Conservation (phyloP, 768 basidiomycete genomes). For the Lentinula detonsa region DNA sequence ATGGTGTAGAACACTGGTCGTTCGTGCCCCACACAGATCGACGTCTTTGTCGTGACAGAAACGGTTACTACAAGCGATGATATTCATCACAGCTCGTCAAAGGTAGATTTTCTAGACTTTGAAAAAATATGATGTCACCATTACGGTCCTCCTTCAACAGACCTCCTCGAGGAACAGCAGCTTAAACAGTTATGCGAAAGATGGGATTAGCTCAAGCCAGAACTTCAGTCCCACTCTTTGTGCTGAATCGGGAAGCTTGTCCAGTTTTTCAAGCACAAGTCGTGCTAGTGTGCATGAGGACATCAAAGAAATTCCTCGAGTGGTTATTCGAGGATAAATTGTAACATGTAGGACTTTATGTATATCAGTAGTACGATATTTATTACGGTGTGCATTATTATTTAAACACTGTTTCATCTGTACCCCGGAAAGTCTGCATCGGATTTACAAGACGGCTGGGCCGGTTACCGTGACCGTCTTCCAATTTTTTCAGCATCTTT, state of each 20-base stretch:
- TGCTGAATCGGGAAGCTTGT: background rate
- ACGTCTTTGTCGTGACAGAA: conserved; percentile 23
- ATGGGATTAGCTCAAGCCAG: background rate
- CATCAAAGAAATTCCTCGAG: background rate
- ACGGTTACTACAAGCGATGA: conserved; percentile 15
- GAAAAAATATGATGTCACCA: no score
- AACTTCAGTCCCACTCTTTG: background rate
- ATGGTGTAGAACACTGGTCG: background rate
- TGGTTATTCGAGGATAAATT: background rate
- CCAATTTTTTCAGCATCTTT: no score
- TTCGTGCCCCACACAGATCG: conserved; percentile 19
- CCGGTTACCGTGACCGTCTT: no score
- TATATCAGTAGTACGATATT: background rate
- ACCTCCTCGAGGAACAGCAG: background rate
- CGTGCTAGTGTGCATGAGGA: background rate
- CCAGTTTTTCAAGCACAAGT: background rate
- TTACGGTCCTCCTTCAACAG: background rate
- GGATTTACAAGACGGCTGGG: no score
- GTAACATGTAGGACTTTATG: background rate
- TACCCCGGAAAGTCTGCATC: no score
- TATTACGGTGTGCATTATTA: no score
- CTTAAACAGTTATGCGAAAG: background rate
- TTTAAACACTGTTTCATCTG: no score
- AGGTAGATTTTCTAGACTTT: background rate
- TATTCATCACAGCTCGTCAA: background rate